A percentile compares a stretch with the other conserved stretches of the same genome.
phyloP scores from a whole-genome alignment of 2,329 filamentous ascomycete species.

The Hymenoscyphus infarciens region DNA sequence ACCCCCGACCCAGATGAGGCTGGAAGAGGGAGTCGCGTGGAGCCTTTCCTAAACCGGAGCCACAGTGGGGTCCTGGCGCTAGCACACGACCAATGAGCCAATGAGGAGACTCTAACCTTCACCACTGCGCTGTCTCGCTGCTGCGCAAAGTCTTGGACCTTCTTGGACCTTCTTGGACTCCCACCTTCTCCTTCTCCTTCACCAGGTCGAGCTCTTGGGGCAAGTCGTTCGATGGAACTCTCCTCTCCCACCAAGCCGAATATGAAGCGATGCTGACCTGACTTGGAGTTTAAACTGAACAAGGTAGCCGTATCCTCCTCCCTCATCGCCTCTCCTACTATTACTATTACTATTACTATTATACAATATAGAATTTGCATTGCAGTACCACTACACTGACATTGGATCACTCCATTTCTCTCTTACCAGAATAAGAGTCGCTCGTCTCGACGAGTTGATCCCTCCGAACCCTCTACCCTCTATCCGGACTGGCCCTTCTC shows the following conservation, averaged over 20 bases:
- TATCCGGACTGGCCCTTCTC: not conserved
- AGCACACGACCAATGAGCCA: not conserved
- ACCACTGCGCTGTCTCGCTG: not conserved
- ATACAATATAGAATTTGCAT: not conserved
- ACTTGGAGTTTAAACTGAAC: not conserved
- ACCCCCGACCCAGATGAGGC: no score
- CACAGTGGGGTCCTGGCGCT: not conserved
- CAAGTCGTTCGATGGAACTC: not conserved
- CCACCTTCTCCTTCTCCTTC: not conserved
- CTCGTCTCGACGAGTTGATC: not conserved
- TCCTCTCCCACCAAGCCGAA: not conserved
- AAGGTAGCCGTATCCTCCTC: not conserved
- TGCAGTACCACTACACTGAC: not conserved
- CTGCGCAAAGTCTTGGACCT: slow-evolving; percentile 3
- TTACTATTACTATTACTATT: not conserved
- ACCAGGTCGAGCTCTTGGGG: not conserved
- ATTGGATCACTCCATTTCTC: not conserved
- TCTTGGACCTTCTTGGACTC: not conserved
- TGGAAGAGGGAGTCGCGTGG: not conserved
- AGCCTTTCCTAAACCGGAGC: not conserved
- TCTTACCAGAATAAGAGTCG: not conserved
- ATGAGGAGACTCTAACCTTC: not conserved
- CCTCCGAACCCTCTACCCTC: not conserved
- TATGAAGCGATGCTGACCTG: not conserved
- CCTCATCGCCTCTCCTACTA: not conserved